These are phyloP conservation scores for Penicillium soppii DNA, from an alignment of 495 filamentous ascomycete genomes.

Conservation along the genomic window DNA sequence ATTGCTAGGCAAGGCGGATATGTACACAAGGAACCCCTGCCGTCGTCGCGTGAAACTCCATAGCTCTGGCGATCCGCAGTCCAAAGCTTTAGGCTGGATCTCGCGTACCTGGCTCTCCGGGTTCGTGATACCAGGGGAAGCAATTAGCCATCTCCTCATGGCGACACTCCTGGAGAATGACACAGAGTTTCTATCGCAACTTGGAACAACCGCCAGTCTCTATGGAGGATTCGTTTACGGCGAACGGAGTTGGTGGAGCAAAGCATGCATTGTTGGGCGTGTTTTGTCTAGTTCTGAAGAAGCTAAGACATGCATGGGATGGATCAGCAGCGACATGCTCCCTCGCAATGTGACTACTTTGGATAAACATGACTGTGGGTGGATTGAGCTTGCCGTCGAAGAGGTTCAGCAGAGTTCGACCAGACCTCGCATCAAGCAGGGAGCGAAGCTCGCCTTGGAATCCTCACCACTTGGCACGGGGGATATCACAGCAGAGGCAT, in stretches of 20 bases:
- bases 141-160: slow-evolving; percentile 73
- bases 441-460: slow-evolving; percentile 28
- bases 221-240: slow-evolving; percentile 76
- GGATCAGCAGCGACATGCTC: slow-evolving; percentile 61
- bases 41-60: slow-evolving; percentile 31
- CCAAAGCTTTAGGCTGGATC: slow-evolving; percentile 64
- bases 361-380: slow-evolving; percentile 53
- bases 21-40: slow-evolving; percentile 31
- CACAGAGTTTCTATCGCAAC: slow-evolving; percentile 55
- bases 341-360: slow-evolving; percentile 34
- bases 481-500: slow-evolving; percentile 49
- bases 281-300: slow-evolving; percentile 66
- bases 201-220: slow-evolving; percentile 70
- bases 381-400: slow-evolving; percentile 60
- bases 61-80: slow-evolving; percentile 14
- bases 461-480: slow-evolving; percentile 40
- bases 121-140: slow-evolving; percentile 74
- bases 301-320: slow-evolving; percentile 74
- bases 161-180: slow-evolving; percentile 77
- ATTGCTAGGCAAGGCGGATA: slow-evolving; percentile 19
- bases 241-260: slow-evolving; percentile 80
- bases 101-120: slow-evolving; percentile 77
- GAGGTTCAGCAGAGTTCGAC: slow-evolving; percentile 17
- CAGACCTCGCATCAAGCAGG: slow-evolving; percentile 41
- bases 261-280: slow-evolving; percentile 70